Conservation (phyloP, 768 basidiomycete genomes). For the Boletus rufocinnamomeus region DNA sequence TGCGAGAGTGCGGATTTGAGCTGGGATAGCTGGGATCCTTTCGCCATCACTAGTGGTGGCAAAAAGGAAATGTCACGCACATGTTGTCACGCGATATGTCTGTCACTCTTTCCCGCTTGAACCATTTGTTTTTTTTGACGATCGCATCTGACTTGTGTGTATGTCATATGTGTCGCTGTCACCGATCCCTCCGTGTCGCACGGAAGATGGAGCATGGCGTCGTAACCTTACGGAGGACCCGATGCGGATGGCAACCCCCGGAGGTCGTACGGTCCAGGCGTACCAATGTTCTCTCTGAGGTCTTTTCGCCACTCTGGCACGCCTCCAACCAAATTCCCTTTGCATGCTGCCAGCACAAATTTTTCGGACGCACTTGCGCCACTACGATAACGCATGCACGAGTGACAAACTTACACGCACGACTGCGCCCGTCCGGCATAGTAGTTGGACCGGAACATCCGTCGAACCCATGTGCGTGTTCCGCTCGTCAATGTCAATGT, state of each 20-base stretch:
- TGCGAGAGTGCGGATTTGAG: constrained; percentile 82
- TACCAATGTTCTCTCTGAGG: background rate
- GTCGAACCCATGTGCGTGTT: background rate
- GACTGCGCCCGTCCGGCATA: background rate
- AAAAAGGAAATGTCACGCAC: background rate
- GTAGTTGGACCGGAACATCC: no score
- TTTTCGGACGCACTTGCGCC: constrained; percentile 2
- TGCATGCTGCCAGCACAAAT: background rate
- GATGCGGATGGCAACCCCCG: background rate
- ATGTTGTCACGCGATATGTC: background rate
- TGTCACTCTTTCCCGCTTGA: constrained; percentile 1
- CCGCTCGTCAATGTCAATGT: background rate
- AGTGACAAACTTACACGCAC: background rate
- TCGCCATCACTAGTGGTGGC: constrained; percentile 38
- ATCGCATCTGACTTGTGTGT: background rate
- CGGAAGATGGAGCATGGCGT: background rate
- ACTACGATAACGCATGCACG: background rate
- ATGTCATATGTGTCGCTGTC: background rate
- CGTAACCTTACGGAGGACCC: background rate
- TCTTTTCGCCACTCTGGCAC: background rate
- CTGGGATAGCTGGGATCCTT: constrained; percentile 88
- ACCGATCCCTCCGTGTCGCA: background rate
- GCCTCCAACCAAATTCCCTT: background rate
- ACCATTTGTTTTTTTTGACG: background rate
- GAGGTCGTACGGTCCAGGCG: no score